These are phyloP conservation scores for Sarocladiaceae sp. DNA, from an alignment of 2,329 filamentous ascomycete genomes.

Conservation along the genomic window DNA sequence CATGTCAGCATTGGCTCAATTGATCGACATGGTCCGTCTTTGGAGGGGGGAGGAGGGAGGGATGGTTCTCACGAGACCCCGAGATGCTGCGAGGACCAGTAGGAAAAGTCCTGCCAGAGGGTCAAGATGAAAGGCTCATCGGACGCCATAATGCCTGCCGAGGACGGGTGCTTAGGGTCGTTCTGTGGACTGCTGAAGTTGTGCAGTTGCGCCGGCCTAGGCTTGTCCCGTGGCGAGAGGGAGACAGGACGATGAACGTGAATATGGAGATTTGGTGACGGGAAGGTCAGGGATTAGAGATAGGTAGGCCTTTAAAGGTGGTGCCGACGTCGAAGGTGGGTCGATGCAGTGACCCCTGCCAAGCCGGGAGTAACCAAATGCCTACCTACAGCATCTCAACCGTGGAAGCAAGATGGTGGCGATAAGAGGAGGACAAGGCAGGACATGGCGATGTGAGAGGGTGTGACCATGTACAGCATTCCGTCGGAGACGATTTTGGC, in stretches of 20 bases:
- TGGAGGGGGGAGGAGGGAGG: not conserved
- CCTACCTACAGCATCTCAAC: too few species aligned
- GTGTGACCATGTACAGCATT: not conserved
- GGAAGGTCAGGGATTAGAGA: too few species aligned
- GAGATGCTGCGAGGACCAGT: constrained; percentile 6
- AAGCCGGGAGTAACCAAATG: constrained; percentile 6
- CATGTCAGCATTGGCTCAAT: not conserved
- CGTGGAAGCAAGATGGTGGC: too few species aligned
- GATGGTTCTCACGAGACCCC: constrained; percentile 12
- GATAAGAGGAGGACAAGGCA: not conserved
- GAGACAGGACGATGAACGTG: too few species aligned
- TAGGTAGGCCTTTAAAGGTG: too few species aligned
- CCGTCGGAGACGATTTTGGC: too few species aligned
- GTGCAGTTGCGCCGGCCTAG: too few species aligned
- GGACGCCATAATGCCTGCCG: constrained; percentile 1
- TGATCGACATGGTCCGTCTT: not conserved
- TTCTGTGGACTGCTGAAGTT: too few species aligned
- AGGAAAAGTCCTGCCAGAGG: constrained; percentile 10
- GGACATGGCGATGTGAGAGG: not conserved
- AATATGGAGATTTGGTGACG: too few species aligned
- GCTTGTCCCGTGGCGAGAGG: too few species aligned
- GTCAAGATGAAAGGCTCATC: constrained; percentile 4
- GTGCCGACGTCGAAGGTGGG: constrained; percentile 2
- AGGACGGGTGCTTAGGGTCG: too few species aligned
- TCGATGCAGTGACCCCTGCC: constrained; percentile 10